phyloP scores from a whole-genome alignment of 306 rosid genomes.

The Senna siamea region DNA sequence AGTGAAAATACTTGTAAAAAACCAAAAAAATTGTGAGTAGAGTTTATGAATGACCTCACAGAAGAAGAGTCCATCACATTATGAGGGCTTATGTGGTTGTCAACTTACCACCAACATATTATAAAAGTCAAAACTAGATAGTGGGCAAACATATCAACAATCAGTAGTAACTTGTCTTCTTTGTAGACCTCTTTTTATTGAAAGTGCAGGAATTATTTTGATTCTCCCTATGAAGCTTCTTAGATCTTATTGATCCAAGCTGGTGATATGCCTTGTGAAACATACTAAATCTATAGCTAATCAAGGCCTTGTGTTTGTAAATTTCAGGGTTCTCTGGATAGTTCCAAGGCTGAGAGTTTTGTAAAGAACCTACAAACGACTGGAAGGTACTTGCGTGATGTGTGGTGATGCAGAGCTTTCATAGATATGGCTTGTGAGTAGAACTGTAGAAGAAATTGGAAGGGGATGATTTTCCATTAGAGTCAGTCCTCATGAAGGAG shows the following conservation, averaged over 20 bases:
- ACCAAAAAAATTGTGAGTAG: no score
- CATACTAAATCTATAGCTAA: slow-evolving; percentile 23
- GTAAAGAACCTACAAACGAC: slow-evolving; percentile 85
- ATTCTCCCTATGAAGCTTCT: slow-evolving; percentile 7
- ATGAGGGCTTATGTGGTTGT: no score
- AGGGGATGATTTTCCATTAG: slow-evolving; percentile 39
- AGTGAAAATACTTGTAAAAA: no score
- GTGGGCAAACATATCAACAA: no score
- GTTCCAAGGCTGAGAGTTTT: slow-evolving; percentile 91
- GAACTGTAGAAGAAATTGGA: slow-evolving; percentile 16
- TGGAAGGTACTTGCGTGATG: slow-evolving; percentile 95
- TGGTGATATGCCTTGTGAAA: not conserved
- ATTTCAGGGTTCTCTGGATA: slow-evolving; percentile 84
- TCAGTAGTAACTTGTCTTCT: slow-evolving; percentile 6
- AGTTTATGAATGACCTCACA: no score
- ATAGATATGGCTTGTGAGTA: slow-evolving; percentile 33
- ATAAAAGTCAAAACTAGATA: no score
- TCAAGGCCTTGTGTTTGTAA: slow-evolving; percentile 11
- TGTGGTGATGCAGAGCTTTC: slow-evolving; percentile 64
- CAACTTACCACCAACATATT: no score
- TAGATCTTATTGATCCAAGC: not conserved
- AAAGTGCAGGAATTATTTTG: not conserved
- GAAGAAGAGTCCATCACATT: no score
- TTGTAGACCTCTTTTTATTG: not conserved
- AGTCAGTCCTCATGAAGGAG: slow-evolving; percentile 37